Conservation (phyloP, 2,329 filamentous ascomycete species). For the Myriosclerotinia scirpicola region DNA sequence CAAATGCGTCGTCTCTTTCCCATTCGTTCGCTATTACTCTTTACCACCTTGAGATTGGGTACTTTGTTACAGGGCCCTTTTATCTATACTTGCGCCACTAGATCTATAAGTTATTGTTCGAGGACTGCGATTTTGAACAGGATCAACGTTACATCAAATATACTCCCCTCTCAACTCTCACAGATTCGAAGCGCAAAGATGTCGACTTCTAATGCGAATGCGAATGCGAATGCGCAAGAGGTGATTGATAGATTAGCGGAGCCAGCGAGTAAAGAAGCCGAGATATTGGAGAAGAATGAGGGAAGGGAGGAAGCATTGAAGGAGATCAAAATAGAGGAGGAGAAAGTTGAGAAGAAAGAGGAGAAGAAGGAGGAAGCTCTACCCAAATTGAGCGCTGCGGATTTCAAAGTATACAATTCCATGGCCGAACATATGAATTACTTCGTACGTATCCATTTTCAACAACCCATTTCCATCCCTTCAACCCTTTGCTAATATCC, state of each 20-base stretch:
- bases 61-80: background rate
- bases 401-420: conserved; percentile 61
- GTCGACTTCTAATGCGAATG: background rate
- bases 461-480: background rate
- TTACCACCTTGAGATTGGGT: conserved; percentile 8
- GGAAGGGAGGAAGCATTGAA: conserved; percentile 51
- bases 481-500: background rate
- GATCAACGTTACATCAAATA: background rate
- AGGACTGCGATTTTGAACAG: background rate
- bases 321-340: conserved; percentile 34
- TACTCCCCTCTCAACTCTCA: background rate
- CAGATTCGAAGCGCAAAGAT: conserved; percentile 9
- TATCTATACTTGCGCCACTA: background rate
- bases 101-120: background rate
- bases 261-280: conserved; percentile 51
- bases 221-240: conserved; percentile 8
- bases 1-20: background rate
- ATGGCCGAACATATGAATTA: conserved; percentile 63
- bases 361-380: conserved; percentile 39
- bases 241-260: conserved; percentile 56
- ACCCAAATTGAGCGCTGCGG: conserved; percentile 55
- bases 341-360: conserved; percentile 26
- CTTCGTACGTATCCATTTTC: conserved; percentile 48
- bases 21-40: background rate
- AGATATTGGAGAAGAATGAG: conserved; percentile 41